A percentile compares a stretch with the other conserved stretches of the same genome.
These are phyloP conservation scores for Picochlorum sp. DNA, from an alignment of 139 green algal genomes.

Conservation along the genomic window DNA sequence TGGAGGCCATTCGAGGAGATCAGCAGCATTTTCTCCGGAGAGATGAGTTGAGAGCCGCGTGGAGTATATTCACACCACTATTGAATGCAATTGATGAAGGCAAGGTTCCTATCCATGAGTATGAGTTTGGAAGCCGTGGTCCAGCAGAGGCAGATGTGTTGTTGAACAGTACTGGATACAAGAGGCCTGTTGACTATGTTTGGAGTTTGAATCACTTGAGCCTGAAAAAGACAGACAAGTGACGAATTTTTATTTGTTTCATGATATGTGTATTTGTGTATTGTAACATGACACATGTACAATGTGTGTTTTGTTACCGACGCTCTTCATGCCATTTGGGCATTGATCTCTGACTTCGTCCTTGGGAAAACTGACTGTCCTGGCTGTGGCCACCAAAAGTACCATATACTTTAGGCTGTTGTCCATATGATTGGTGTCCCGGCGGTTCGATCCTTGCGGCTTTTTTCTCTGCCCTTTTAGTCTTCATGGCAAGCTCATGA, in stretches of 20 bases:
- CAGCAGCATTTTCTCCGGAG: slow-evolving; percentile 94
- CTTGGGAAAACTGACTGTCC: too few relatives aligned
- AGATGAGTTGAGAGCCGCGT: slow-evolving; percentile 86
- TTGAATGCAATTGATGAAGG: slow-evolving; percentile 73
- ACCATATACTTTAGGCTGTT: background rate
- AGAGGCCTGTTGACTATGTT: slow-evolving; percentile 40
- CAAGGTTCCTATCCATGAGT: slow-evolving; percentile 40
- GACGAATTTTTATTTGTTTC: background rate
- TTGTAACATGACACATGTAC: too few relatives aligned
- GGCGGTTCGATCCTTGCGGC: background rate
- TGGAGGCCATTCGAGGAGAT: slow-evolving; percentile 85
- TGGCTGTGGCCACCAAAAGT: background rate
- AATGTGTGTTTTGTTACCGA: background rate
- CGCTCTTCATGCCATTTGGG: slow-evolving; percentile 3
- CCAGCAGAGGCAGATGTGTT: slow-evolving; percentile 52
- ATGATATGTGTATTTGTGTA: too few relatives aligned
- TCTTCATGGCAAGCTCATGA: slow-evolving; percentile 13
- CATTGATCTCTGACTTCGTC: background rate
- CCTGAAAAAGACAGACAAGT: background rate
- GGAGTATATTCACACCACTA: slow-evolving; percentile 89
- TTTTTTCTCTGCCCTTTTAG: background rate
- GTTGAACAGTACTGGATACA: slow-evolving; percentile 38
- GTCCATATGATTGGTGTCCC: background rate
- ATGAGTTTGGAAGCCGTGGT: slow-evolving; percentile 47
- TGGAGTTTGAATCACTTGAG: slow-evolving; percentile 28